Percentiles rank a stretch among this genome's conserved stretches.
Conservation (phyloP, 768 basidiomycete genomes). For the Tylopilus subfusipes region DNA sequence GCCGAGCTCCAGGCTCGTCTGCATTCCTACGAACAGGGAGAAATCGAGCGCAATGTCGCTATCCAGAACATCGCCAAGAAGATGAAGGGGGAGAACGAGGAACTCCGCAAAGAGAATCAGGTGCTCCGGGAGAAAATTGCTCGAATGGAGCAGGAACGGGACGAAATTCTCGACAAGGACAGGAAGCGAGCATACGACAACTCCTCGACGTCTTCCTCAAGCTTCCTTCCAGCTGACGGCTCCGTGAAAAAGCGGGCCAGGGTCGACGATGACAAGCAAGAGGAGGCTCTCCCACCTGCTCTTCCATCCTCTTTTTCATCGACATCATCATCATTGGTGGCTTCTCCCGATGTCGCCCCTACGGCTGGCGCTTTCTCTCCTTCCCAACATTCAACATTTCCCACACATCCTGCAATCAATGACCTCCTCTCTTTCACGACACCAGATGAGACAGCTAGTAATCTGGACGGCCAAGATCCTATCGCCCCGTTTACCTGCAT, state of each 20-base stretch:
- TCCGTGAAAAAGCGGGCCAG: conserved; percentile 39
- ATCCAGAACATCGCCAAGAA: conserved; percentile 80
- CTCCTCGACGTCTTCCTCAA: conserved; percentile 35
- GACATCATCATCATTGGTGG: conserved; percentile 48
- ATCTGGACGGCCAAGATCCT: conserved; percentile 34
- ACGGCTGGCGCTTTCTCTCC: conserved; percentile 32
- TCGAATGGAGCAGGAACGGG: conserved; percentile 39
- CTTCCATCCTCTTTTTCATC: conserved; percentile 25
- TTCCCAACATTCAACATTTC: conserved; percentile 28
- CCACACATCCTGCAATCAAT: conserved; percentile 28
- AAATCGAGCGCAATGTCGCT: conserved; percentile 82
- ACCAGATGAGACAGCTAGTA: conserved; percentile 26
- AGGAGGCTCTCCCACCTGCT: conserved; percentile 15
- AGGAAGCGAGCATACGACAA: conserved; percentile 61
- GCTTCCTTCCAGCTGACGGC: conserved; percentile 19
- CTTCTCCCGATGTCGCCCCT: conserved; percentile 44
- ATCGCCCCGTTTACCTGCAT: conserved; percentile 51
- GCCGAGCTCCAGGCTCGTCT: conserved; percentile 84
- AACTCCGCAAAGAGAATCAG: conserved; percentile 63
- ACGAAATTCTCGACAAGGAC: conserved; percentile 34
- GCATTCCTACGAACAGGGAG: conserved; percentile 85
- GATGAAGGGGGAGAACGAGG: conserved; percentile 83
- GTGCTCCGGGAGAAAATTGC: conserved; percentile 51
- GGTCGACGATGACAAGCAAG: conserved; percentile 24
- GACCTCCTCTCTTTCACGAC: conserved; percentile 38